Conservation (phyloP, 805 yeast species). For the Candida multigemmis region DNA sequence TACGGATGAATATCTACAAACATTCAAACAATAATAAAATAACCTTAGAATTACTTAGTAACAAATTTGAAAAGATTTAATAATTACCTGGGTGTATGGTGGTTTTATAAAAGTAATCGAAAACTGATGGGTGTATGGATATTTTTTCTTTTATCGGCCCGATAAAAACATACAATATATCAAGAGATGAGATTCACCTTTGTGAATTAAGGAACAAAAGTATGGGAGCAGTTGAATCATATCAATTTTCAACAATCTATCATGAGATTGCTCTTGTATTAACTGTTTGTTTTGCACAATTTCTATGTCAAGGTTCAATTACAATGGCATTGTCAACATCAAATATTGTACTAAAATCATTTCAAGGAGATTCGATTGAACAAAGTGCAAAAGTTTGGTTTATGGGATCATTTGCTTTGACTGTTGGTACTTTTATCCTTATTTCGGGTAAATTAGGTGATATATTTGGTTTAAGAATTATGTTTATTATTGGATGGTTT, state of each 20-base stretch:
- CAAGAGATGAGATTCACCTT: no score
- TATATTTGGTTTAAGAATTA: conserved; percentile 50
- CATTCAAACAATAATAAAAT: no score
- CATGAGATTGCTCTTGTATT: conserved; percentile 17
- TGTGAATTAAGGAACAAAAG: no score
- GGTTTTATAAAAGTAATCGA: no score
- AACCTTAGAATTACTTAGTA: no score
- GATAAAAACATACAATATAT: no score
- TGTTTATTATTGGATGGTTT: conserved; percentile 46
- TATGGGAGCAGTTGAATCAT: no score
- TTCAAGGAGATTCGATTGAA: conserved; percentile 5
- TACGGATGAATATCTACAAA: conserved; percentile 38
- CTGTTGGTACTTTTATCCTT: conserved; percentile 66
- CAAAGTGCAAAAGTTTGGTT: conserved; percentile 44
- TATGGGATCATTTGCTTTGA: conserved; percentile 61
- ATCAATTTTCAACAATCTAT: conserved; percentile 8
- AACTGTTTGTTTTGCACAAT: conserved; percentile 21
- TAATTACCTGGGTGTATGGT: no score
- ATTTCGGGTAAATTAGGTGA: conserved; percentile 68
- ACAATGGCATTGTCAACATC: conserved; percentile 29
- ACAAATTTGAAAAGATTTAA: no score
- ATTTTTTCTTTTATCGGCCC: no score
- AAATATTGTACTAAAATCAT: conserved; percentile 23
- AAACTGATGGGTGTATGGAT: no score
- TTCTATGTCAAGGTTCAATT: conserved; percentile 26